phyloP scores from a whole-genome alignment of 805 yeast genomes.

The Metschnikowia similis region DNA sequence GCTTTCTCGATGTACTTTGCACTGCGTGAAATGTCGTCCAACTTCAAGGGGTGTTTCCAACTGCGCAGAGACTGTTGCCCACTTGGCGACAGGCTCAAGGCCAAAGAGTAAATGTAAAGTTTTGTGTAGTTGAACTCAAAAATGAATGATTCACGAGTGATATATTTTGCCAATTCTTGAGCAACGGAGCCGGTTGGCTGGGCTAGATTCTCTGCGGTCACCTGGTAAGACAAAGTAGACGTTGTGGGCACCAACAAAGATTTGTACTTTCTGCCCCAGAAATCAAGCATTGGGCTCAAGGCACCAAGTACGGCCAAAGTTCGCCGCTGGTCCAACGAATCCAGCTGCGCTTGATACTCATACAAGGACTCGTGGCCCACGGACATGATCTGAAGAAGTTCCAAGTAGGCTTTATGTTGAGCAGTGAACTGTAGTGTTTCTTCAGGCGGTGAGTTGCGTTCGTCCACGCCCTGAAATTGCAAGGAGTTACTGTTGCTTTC shows the following conservation, averaged over 20 bases:
- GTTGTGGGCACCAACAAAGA: slow-evolving; percentile 49
- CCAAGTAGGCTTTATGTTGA: slow-evolving; percentile 73
- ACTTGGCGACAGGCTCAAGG: slow-evolving; percentile 47
- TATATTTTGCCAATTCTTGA: slow-evolving; percentile 34
- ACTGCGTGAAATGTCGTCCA: slow-evolving; percentile 68
- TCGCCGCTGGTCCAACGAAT: slow-evolving; percentile 52
- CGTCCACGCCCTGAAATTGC: slow-evolving; percentile 32
- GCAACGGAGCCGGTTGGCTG: slow-evolving; percentile 32
- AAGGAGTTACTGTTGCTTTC: slow-evolving; percentile 23
- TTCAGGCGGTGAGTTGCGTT: slow-evolving; percentile 8
- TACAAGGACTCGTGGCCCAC: slow-evolving; percentile 82
- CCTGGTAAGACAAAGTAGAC: slow-evolving; percentile 32
- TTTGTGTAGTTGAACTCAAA: slow-evolving; percentile 84
- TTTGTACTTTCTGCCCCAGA: slow-evolving; percentile 69
- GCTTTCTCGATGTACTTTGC: slow-evolving; percentile 80
- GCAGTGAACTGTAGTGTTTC: slow-evolving; percentile 48
- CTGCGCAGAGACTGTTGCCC: slow-evolving; percentile 7
- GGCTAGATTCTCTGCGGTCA: slow-evolving; percentile 24
- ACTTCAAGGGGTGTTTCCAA: slow-evolving; percentile 33
- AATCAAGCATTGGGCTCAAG: slow-evolving; percentile 69
- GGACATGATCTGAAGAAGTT: slow-evolving; percentile 70
- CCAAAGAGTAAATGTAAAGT: slow-evolving; percentile 78
- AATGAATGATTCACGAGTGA: slow-evolving; percentile 68
- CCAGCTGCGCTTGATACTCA: slow-evolving; percentile 55
- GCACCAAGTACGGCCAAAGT: slow-evolving; percentile 68